phyloP scores from a whole-genome alignment of 805 yeast genomes.

The Starmerella bombicola region DNA sequence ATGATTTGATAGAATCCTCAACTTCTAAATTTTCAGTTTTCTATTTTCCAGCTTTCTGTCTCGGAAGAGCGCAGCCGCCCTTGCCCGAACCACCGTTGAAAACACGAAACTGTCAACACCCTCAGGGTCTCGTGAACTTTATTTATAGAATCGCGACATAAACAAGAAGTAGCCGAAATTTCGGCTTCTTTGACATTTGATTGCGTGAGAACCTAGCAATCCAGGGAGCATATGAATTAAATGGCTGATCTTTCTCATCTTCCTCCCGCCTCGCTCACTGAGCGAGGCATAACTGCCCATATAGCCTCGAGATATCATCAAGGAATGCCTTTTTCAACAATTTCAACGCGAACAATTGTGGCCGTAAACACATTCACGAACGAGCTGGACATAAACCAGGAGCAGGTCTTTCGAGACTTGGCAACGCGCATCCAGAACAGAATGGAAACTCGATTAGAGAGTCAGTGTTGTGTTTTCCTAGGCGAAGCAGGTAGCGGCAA shows the following conservation, averaged over 20 bases:
- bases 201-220: too few species aligned
- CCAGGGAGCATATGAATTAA: too few species aligned
- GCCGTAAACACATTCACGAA: conserved; percentile 31
- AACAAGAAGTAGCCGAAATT: too few species aligned
- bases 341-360: conserved; percentile 31
- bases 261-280: conserved; percentile 29
- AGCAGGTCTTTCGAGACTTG: conserved; percentile 28
- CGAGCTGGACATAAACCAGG: conserved; percentile 30
- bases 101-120: neutral
- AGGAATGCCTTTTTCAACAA: conserved; percentile 32
- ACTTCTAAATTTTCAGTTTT: too few species aligned
- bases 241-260: conserved; percentile 30
- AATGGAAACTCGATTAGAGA: conserved; percentile 29
- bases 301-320: conserved; percentile 34
- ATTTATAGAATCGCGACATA: too few species aligned
- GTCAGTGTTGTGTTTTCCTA: conserved; percentile 31
- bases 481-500: conserved; percentile 35
- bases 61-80: too few species aligned
- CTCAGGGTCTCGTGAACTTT: too few species aligned
- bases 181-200: too few species aligned
- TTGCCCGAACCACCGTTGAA: too few species aligned
- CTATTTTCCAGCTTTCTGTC: too few species aligned
- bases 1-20: too few species aligned
- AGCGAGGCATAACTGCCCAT: conserved; percentile 33
- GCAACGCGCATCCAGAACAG: conserved; percentile 32